A percentile compares a stretch with the other conserved stretches of the same genome.
Conservation (phyloP, 2,329 filamentous ascomycete genomes). For the Exophiala oligosperma region DNA sequence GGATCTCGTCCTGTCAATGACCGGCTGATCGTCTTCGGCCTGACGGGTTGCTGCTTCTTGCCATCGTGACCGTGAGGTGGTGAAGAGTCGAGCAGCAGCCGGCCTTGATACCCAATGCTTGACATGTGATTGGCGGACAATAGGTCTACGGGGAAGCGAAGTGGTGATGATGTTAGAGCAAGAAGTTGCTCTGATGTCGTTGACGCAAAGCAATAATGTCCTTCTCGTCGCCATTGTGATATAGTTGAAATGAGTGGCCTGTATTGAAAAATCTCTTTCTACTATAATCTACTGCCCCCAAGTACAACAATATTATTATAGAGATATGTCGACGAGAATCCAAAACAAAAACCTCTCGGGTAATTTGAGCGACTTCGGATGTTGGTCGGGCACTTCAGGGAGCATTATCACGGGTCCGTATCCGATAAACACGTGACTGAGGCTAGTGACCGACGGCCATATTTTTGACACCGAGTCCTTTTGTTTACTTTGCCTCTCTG, state of each 20-base stretch:
- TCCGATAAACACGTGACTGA: slow-evolving; percentile 7
- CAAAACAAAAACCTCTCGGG: neutral
- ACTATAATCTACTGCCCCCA: neutral
- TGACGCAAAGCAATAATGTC: slow-evolving; percentile 21
- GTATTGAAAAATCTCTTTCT: no score
- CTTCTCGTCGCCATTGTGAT: slow-evolving; percentile 13
- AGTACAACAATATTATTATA: neutral
- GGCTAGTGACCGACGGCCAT: slow-evolving; percentile 2
- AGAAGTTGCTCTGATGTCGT: slow-evolving; percentile 9
- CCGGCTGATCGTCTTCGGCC: slow-evolving; percentile 1
- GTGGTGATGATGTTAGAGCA: slow-evolving; percentile 1
- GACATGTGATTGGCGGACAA: slow-evolving; percentile 11
- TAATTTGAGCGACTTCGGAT: neutral
- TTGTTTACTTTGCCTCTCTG: no score
- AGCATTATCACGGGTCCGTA: neutral
- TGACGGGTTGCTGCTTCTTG: slow-evolving; percentile 9
- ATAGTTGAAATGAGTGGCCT: neutral
- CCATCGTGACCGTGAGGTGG: slow-evolving; percentile 10
- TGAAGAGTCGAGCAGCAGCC: slow-evolving; percentile 19
- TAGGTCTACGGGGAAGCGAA: slow-evolving; percentile 4
- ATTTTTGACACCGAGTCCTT: slow-evolving; percentile 13
- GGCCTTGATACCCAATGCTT: slow-evolving; percentile 7
- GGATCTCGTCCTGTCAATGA: slow-evolving; percentile 29
- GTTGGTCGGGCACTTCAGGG: neutral
- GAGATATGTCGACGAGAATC: neutral